Conservation (phyloP, 78 protist genomes). For the Dictyostelium firmibasis region DNA sequence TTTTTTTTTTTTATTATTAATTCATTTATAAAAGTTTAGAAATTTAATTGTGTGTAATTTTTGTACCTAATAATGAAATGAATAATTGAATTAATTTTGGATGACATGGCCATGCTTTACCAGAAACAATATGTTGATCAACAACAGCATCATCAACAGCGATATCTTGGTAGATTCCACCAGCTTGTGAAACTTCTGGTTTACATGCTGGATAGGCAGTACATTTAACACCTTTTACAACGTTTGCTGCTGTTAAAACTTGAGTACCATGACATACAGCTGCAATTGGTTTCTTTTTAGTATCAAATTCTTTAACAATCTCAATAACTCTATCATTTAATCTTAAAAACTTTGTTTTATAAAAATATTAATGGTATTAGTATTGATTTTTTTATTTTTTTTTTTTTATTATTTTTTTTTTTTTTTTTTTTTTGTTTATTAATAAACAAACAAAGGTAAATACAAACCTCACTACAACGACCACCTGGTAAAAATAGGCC, state of each 20-base stretch:
- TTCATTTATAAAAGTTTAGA: too few relatives aligned
- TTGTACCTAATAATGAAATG: conserved; percentile 52
- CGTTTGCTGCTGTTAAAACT: conserved; percentile 62
- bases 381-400: too few relatives aligned
- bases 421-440: too few relatives aligned
- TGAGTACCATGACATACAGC: conserved; percentile 71
- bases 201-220: conserved; percentile 69
- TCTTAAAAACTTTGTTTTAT: not conserved
- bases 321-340: conserved; percentile 39
- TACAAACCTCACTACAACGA: not conserved
- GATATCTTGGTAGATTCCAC: conserved; percentile 17
- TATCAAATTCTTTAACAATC: conserved; percentile 24
- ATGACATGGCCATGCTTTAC: conserved; percentile 79
- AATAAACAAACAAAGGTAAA: not conserved
- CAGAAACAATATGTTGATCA: conserved; percentile 40
- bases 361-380: too few relatives aligned
- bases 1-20: too few relatives aligned
- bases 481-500: conserved; percentile 43
- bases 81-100: conserved; percentile 18
- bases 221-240: conserved; percentile 8
- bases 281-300: conserved; percentile 47
- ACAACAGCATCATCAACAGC: conserved; percentile 12
- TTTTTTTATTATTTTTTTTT: not conserved
- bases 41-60: conserved; percentile 14
- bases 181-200: conserved; percentile 41